Base-by-base conservation (phyloP, 345 rosid genomes). In the Carallia brachiata region DNA sequence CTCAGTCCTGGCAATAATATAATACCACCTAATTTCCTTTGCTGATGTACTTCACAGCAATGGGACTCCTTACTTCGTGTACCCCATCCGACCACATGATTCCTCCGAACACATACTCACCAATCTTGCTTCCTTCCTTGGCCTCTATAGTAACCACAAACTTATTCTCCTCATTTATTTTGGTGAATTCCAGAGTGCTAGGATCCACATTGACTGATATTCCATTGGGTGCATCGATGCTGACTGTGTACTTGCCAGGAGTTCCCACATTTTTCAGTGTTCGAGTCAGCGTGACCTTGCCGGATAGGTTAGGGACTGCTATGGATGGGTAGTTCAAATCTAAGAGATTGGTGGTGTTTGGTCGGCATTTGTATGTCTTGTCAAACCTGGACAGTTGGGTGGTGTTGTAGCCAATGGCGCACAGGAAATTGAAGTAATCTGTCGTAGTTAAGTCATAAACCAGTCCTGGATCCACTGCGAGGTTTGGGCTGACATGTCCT, bases 241-340 rank as follows among this genome's bases (percentile, higher is more conserved):
- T 13, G n/a, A 64, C 73, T 15, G 5, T 65, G 9, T 74, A 74
- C 27, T 28, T 19, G 31, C 69, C 73, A 19, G 73, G 61, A 55
- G 55, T 71, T 36, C 75, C 74, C 19, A 75, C 74, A 58, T 64
- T 69, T 62, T 75, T 75, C 1, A 69, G n/a, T 13, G 62, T 70
- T 44, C 78, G 61, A 5, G 62, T 55, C 74, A 75, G 31, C 6
- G 66, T 69, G 54, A 60, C 52, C 13, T n/a, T 39, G 16, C 62
- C 55, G 1, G 59, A 55, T 7, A 52, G 53, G 8, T 59, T 37
- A 7, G 79, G 74, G 16, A 75, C 66, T 13, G 74, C 58, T 13
- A 65, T 65, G 2, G 79, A 58, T 13, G 79, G 79, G 19, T 70
- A 69, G 62, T 75, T 75, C 53, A 69, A 65, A 37, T 65, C 47